A percentile compares a stretch with the other conserved stretches of the same genome.
Evolutionary conservation across 805 yeast species (phyloP).

Genomic region (Candida rishiriensis): DNA sequence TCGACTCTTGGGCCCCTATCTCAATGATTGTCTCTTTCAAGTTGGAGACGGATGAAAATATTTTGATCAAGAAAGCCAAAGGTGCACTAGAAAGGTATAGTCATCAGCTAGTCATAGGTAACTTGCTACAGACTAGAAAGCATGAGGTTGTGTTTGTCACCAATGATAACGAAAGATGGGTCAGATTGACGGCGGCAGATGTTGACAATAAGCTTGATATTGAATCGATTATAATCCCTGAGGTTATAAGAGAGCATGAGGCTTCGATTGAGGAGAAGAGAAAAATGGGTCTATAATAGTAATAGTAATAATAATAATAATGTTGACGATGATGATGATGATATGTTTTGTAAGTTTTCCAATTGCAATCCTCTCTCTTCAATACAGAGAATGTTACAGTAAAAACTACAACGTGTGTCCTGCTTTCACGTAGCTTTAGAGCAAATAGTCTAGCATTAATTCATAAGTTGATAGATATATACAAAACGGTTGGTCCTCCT

Average conservation of each 20-base stretch:
- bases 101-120: slow-evolving; percentile 94
- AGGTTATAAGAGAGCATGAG: slow-evolving; percentile 59
- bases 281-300: slow-evolving; percentile 20
- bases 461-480: not conserved
- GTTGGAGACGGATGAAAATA: slow-evolving; percentile 76
- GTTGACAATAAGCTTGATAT: slow-evolving; percentile 47
- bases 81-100: slow-evolving; percentile 80
- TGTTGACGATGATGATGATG: no score
- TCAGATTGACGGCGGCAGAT: slow-evolving; percentile 42
- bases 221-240: slow-evolving; percentile 78
- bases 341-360: no score
- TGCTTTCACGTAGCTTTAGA: no score
- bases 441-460: no score
- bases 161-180: slow-evolving; percentile 45
- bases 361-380: no score
- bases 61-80: slow-evolving; percentile 69
- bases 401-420: no score
- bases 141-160: slow-evolving; percentile 82
- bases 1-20: slow-evolving; percentile 90
- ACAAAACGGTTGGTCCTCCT: not conserved
- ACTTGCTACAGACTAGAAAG: slow-evolving; percentile 83
- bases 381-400: no score
- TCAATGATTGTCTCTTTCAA: slow-evolving; percentile 95
- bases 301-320: no score
- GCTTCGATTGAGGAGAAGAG: slow-evolving; percentile 47